Base-by-base conservation (phyloP, 2,329 filamentous ascomycete genomes). In the Fonsecaea multimorphosa region DNA sequence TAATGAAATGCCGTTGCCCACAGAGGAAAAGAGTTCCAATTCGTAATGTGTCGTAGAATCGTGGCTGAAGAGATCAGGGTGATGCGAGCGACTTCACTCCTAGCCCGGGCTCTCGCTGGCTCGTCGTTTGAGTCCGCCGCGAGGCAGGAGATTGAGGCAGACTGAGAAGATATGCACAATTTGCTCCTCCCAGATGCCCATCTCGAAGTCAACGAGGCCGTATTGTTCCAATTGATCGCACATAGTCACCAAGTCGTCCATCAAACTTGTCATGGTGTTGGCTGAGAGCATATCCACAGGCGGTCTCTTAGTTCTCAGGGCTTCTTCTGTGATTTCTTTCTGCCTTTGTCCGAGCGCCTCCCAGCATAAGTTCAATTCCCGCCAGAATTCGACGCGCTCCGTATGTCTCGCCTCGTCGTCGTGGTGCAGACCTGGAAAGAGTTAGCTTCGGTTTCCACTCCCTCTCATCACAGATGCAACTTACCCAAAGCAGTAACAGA, bases 191-290 rank as follows among this genome's bases (percentile, higher is more conserved):
- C 92, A 96, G 29, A 98, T 91, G 8, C 95, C 95, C 81, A 97
- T 96, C 74, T 98, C 91, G 76, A 98, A 99, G 79, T 99, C 95
- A 11, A 99, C 92, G 55, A 99, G 81, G n/a, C 95, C 95, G 75
- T 96, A 89, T 71, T 90, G 89, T 78, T 98, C 94, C 68, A 98
- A 86, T 58, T 86, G 86, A 76, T 98, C 93, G 76, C 93, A 96
- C 58, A 97, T 83, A 58, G 88, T 86, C 63, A 96, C 85, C 32
- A 99, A 79, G 73, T 96, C 90, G 61, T 90, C 89, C 12, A 91
- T 92, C 86, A 98, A 89, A 71, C 88, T 89, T 73, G 91, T 87
- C 56, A 98, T 83, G 27, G 83, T 85, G 2, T 90, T 88, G 70
- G 86, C 83, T 34, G 86, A 85, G 72, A 98, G 85, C 12, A 95